Percentiles rank a stretch among this genome's conserved stretches.
Evolutionary conservation across 73 alveolate species (phyloP).

Genomic region (Paramecium sexaurelia): DNA sequence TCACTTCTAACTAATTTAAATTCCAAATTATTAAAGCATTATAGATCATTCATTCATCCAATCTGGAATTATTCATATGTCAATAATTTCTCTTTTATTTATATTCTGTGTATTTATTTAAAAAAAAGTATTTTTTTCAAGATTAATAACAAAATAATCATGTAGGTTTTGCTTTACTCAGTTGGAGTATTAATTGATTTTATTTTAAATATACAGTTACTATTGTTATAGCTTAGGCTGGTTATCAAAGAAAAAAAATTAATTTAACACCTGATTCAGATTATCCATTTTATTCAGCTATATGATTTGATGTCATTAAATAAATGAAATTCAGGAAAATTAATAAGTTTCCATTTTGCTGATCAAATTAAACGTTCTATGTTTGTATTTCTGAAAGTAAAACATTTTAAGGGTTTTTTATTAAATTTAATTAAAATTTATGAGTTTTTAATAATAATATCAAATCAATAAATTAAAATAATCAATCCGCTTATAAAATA

Average conservation of each 20-base stretch:
- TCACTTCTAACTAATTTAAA: conserved; percentile 22
- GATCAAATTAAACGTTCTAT: not conserved
- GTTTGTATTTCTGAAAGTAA: not conserved
- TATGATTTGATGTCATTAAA: not conserved
- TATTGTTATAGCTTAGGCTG: not conserved
- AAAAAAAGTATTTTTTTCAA: not conserved
- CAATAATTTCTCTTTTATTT: not conserved
- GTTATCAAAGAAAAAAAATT: conserved; percentile 4
- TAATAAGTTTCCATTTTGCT: conserved; percentile 6
- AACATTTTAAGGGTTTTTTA: not conserved
- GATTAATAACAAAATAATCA: no score
- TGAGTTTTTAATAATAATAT: not conserved
- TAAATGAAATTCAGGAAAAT: conserved; percentile 17
- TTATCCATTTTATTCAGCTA: not conserved
- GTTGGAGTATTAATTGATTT: conserved; percentile 18
- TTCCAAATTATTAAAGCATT: not conserved
- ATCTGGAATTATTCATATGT: conserved; percentile 39
- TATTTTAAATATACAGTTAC: not conserved
- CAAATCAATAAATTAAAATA: not conserved
- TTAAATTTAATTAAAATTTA: not conserved
- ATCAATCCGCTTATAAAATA: not conserved
- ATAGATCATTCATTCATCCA: conserved; percentile 26
- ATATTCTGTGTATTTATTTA: not conserved
- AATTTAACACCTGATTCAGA: conserved; percentile 41
- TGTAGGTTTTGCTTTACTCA: not conserved